Conservation (phyloP, 306 rosid species). For the Cicer pinnatifidum region DNA sequence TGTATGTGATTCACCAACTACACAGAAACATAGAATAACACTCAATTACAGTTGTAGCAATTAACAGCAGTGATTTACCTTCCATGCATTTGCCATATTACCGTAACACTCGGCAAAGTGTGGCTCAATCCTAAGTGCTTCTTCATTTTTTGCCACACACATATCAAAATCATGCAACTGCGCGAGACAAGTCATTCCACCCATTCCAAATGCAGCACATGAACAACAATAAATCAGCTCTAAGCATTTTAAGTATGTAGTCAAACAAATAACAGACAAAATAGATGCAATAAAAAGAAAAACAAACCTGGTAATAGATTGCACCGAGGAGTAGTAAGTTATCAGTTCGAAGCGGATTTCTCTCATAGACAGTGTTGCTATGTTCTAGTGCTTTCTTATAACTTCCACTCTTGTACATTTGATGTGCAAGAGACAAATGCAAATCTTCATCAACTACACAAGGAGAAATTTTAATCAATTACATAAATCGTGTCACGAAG, state of each 20-base stretch:
- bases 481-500: background rate
- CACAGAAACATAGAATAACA: conserved; percentile 10
- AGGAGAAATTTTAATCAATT: background rate
- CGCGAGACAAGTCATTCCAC: conserved; percentile 16
- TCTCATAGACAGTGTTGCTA: conserved; percentile 78
- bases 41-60: background rate
- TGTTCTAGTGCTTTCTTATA: conserved; percentile 92
- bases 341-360: conserved; percentile 84
- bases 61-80: conserved; percentile 52
- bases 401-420: conserved; percentile 85
- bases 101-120: conserved; percentile 98
- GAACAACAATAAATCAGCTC: background rate
- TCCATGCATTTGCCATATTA: conserved; percentile 99
- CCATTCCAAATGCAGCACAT: conserved; percentile 1
- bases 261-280: conserved; percentile 10
- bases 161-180: conserved; percentile 94
- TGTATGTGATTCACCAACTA: background rate
- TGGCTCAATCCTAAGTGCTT: conserved; percentile 86
- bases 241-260: background rate
- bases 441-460: conserved; percentile 88
- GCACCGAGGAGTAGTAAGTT: conserved; percentile 95
- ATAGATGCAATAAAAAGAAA: conserved; percentile 1
- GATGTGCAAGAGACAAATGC: conserved; percentile 80
- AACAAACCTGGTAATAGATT: conserved; percentile 87
- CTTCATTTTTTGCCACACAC: conserved; percentile 95